A percentile compares a stretch with the other conserved stretches of the same genome.
Evolutionary conservation across 208 protist species (phyloP).

Genomic region (Wallacemonas rigidus): DNA sequence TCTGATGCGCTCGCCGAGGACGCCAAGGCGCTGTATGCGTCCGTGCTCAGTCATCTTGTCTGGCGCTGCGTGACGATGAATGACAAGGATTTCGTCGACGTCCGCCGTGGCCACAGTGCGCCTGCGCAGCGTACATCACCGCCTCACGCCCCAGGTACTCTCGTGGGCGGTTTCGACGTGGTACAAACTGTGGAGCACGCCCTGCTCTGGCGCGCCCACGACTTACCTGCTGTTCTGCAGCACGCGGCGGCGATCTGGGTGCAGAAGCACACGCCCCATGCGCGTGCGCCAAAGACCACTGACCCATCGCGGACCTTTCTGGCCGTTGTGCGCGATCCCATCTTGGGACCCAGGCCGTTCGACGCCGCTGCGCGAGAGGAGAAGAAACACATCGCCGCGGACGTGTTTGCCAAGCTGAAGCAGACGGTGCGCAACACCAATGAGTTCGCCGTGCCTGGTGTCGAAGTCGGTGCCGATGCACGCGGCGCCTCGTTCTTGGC

Average conservation of each 20-base stretch:
- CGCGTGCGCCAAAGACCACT: neutral
- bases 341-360: constrained; percentile 2
- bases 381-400: neutral
- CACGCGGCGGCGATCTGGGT: constrained; percentile 26
- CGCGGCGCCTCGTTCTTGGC: too few species aligned
- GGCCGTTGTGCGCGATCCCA: constrained; percentile 4
- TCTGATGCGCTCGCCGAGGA: neutral
- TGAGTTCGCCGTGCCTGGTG: constrained; percentile 14
- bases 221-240: constrained; percentile 12
- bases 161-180: constrained; percentile 6
- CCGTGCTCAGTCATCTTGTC: constrained; percentile 27
- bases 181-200: constrained; percentile 16
- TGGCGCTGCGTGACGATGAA: constrained; percentile 21
- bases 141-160: neutral
- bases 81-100: constrained; percentile 9
- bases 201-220: constrained; percentile 13
- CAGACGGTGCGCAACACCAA: neutral
- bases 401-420: constrained; percentile 18
- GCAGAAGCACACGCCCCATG: constrained; percentile 7
- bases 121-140: neutral
- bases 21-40: constrained; percentile 5
- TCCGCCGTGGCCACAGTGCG: neutral
- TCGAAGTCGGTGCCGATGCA: too few species aligned
- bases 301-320: neutral
- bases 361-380: neutral